Conservation (phyloP, 2,329 filamentous ascomycete species). For the Aspergillus clavatus region DNA sequence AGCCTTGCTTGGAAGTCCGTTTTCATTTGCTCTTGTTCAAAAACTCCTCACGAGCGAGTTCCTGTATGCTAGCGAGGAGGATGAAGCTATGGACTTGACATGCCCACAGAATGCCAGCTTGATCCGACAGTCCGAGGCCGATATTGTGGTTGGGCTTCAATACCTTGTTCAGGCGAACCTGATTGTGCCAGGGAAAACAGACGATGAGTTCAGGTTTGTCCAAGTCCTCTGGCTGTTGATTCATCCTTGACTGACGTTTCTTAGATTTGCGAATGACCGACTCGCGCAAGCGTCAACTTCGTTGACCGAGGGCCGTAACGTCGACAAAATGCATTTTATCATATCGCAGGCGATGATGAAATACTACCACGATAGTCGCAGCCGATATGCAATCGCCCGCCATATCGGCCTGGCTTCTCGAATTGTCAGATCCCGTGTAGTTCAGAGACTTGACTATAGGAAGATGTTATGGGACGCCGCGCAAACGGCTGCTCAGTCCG, state of each 20-base stretch:
- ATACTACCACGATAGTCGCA: constrained; percentile 59
- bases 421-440: constrained; percentile 65
- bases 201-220: constrained; percentile 66
- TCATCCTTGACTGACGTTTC: constrained; percentile 7
- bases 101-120: constrained; percentile 42
- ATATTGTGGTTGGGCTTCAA: constrained; percentile 70
- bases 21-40: constrained; percentile 77
- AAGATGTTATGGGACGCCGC: constrained; percentile 75
- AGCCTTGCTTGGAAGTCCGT: constrained; percentile 72
- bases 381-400: constrained; percentile 67
- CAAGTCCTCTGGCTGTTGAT: background rate
- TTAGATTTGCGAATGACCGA: constrained; percentile 77
- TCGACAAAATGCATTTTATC: constrained; percentile 81
- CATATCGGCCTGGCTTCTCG: constrained; percentile 76
- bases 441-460: constrained; percentile 61
- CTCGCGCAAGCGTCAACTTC: constrained; percentile 71
- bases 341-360: constrained; percentile 78
- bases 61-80: constrained; percentile 51
- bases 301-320: constrained; percentile 62
- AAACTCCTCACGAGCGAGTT: constrained; percentile 72
- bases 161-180: constrained; percentile 74
- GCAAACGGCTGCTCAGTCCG: constrained; percentile 71
- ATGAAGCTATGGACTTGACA: constrained; percentile 32
- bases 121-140: constrained; percentile 58
- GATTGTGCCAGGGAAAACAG: constrained; percentile 73